Base-by-base conservation (phyloP, 2,329 filamentous ascomycete genomes). In the Pseudogymnoascus pannorum region DNA sequence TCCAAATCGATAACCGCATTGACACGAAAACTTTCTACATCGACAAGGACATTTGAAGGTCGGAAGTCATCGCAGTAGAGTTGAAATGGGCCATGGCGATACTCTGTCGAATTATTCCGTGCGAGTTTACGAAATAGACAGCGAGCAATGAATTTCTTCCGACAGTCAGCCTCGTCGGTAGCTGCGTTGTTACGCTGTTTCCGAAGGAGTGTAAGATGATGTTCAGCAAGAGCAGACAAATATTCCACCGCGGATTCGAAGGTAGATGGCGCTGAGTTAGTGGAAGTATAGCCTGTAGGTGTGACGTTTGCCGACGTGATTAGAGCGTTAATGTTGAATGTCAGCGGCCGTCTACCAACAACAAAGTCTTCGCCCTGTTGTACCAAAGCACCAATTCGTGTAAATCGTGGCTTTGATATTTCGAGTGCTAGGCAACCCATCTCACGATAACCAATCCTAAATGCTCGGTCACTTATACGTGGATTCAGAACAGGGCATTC, bases 341-440 rank as follows among this genome's bases (percentile, higher is more conserved):
- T 76, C 2, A 79, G 61, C 2, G 76, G 76, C 16, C 75, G 68
- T 68, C 65, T 11, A 44, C 63, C 3, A 75, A 70, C 51, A 65
- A 66, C 66, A 70, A 73, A 2, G 5, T 68, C 67, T 20, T 69
- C 61, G 4, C 66, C 62, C 0, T 64, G 42, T 60, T 75, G 64
- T 31, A 64, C 59, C 0, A 79, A 66, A 14, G 71, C 74, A 6
- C 76, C 77, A 18, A 80, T 78, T 20, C 67, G 66, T 16, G 70
- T 36, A 26, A 79, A 75, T 0, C 66, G 70, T 0, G 68, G 63
- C 7, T 38, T 66, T 2, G 69, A 72, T 1, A 80, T 68, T 60
- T 77, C 70, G 3, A 80, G 67, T n/a, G 78, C 14, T 42, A 75
- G 75, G 4, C 65, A 66, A n/a, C 77, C 77, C 62, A 79, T 70